Evolutionary conservation across 2,329 filamentous ascomycete species (phyloP), one percentile per base, ranked within the genome.

Genomic region (Helminthosporium solani): DNA sequence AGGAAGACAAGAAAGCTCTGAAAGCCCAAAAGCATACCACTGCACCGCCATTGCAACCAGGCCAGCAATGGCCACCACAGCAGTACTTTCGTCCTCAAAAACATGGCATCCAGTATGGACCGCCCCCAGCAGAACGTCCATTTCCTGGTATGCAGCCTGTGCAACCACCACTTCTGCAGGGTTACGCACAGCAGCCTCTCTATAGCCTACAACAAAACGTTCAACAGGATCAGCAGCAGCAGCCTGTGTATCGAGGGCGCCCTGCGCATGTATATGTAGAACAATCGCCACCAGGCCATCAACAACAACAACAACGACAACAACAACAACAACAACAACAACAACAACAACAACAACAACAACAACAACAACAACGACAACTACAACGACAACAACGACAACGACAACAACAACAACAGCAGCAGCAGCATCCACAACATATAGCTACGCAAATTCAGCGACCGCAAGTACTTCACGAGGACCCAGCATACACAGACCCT

Each of bases 1-100:
- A 73, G 42, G 63, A 68, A 36, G 61, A 67, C 33, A 69, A 67
- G 46, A 69, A 68, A 42, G 50, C 56, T 9, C 61, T 59, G n/a
- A 70, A 66, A 38, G 52, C 61, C 27, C 60, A 64, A 31, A 58
- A 58, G 39, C 53, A 61, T 42, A 46, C 50, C 14, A 53, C 58
- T 33, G 49, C 56, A 19, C 54, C 50, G 27, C 44, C 46, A 21
- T 39, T 52, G 33, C 49, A 58, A 33, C 25, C 47, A 40, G 44
- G 15, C 49, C 53, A 47, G 20, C 50, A 58, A 43, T 57, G 56
- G 57, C 50, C 52, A 19, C 45, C 50, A 15, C 56, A 56, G 25
- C 35, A 54, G 27, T 49, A 55, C 5, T 46, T 46, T 7, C 50
- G 42, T 18, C 37, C 47, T 18, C 61, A 57, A 27, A 61, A 57